Conservation (phyloP, 129 eudicot genomes). For the Lactuca saligna region DNA sequence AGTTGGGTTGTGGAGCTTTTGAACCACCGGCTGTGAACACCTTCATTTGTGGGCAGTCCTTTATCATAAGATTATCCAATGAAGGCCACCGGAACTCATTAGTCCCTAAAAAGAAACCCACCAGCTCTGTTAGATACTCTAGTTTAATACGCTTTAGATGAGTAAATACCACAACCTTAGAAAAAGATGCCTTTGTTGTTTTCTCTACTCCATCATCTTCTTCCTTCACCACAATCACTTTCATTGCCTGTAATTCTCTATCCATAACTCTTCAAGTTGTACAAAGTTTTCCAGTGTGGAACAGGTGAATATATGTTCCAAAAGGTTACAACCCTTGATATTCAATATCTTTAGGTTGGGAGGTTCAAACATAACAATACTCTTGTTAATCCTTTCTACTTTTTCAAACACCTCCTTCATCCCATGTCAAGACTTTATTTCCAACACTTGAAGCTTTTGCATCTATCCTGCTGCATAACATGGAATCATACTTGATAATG, state of each 20-base stretch:
- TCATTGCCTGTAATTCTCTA: neutral
- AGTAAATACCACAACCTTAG: slow-evolving; percentile 3
- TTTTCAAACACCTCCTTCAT: no score
- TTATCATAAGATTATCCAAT: neutral
- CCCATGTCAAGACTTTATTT: no score
- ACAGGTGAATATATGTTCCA: slow-evolving; percentile 18
- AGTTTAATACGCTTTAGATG: neutral
- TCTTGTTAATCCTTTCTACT: neutral
- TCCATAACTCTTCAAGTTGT: neutral
- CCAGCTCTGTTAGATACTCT: neutral
- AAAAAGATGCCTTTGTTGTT: neutral
- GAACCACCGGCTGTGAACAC: slow-evolving; percentile 1
- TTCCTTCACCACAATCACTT: slow-evolving; percentile 17
- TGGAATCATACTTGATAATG: no score
- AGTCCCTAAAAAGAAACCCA: slow-evolving; percentile 18
- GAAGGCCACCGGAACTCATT: slow-evolving; percentile 9
- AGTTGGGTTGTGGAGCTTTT: neutral
- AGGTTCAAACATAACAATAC: neutral
- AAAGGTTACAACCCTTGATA: neutral
- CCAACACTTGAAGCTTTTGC: no score
- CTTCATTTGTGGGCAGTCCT: neutral
- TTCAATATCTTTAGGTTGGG: neutral
- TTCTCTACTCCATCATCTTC: neutral
- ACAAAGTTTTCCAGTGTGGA: neutral
- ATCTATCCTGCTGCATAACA: no score